phyloP scores from a whole-genome alignment of 176 grass and related monocot species.

The Eremochloa ophiuroides region DNA sequence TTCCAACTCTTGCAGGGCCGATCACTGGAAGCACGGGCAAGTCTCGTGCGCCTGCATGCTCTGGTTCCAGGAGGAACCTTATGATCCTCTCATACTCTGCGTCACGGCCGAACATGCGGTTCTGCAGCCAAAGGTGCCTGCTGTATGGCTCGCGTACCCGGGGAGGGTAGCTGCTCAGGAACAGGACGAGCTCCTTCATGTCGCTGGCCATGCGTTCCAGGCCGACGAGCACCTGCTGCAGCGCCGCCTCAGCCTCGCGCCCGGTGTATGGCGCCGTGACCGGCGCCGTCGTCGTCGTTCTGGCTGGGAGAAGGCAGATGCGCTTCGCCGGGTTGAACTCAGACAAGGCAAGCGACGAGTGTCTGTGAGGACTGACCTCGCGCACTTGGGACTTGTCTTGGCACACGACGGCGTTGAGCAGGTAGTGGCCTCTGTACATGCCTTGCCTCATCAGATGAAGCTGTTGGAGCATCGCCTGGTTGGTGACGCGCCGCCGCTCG shows the following conservation, averaged over 20 bases:
- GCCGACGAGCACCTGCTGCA: neutral
- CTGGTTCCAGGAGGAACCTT: neutral
- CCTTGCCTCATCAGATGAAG: constrained; percentile 1
- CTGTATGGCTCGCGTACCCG: neutral
- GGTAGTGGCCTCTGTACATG: constrained; percentile 7
- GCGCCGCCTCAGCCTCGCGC: neutral
- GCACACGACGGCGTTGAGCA: neutral
- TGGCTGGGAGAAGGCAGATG: neutral
- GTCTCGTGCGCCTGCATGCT: too few species aligned
- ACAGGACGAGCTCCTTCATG: neutral
- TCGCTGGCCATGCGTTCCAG: neutral
- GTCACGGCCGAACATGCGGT: constrained; percentile 28
- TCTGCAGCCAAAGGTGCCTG: neutral
- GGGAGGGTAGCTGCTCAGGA: neutral
- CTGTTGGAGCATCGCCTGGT: constrained; percentile 18
- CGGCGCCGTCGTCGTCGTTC: neutral
- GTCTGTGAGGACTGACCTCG: neutral
- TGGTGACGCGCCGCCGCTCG: neutral
- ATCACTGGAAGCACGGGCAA: constrained; percentile 12
- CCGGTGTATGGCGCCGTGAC: neutral
- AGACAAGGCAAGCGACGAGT: neutral
- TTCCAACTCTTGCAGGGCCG: constrained; percentile 13
- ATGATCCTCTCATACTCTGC: constrained; percentile 14
- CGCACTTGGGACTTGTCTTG: neutral
- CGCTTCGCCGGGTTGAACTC: neutral